Base-by-base conservation (phyloP, 192 early-diverging fungal genomes). In the Coemansia sp. region DNA sequence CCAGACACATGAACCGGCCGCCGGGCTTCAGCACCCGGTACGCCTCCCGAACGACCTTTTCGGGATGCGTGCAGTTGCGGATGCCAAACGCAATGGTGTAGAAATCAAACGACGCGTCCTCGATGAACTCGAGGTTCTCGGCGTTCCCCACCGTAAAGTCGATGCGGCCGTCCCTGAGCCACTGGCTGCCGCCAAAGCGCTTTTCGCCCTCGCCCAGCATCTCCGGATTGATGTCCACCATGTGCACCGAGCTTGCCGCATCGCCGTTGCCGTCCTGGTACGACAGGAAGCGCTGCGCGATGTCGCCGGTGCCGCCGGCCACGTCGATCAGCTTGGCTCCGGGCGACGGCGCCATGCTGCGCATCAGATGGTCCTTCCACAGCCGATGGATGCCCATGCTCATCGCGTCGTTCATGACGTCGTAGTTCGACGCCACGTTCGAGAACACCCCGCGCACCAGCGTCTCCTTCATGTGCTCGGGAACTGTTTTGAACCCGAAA, bases 71-170 rank as follows among this genome's bases (percentile, higher is more conserved):
- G 78, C 92, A 95, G 77, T 99, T 99, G 63, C 95, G 87, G 65
- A 99, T 99, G 20, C 97, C 97, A 81, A 98, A 98, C 23, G 97
- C 94, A 59, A 99, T 99, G 3, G 95, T 93, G 70, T 96, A 99
- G 1, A 88, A 89, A 70, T 99, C 97, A 50, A 93, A 85, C 13
- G 89, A 88, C 28, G 86, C 83, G 67, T 89, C 85, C 6, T 86
- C 81, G 45, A 98, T 86, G 28, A 83, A 72, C 18, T 76, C 84
- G 50, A 98, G 78, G 28, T 89, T 72, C 75, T 98, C 95, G 13
- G 96, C 96, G 65, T 98, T 96, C 28, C 93, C 93, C 18, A 90
- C 90, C 35, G 85, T 74, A 68, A 94, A 95, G 3, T 69, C 64
- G 8, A 93, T 84, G 57, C 93, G 85, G 8, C 71, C 71, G 6